Base-by-base conservation (phyloP, 441 rosid genomes). In the Mallotus repandus region DNA sequence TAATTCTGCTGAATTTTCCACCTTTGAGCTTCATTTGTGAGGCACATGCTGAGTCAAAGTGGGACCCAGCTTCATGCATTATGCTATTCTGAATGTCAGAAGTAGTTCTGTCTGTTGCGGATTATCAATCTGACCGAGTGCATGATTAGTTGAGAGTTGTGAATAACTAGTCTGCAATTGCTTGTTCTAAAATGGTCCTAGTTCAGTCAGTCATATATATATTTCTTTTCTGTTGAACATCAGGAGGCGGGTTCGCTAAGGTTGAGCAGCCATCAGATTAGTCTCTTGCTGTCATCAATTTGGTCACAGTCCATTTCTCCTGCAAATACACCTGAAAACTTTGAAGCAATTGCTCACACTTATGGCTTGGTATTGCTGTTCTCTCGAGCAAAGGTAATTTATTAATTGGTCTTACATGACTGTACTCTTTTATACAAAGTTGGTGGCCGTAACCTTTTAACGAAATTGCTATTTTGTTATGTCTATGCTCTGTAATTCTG, bases 291-390 rank as follows among this genome's bases (percentile, higher is more conserved):
- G 76, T 86, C 97, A 75, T 89, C 97, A 71, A 84, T 91, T 66
- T 91, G 93, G 91, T 91, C 88, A 66, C 90, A 87, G 82, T 87
- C 94, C 15, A 77, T 91, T 76, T 89, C 86, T 79, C 87, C 91
- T 68, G 82, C 74, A 78, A 91, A 89, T 80, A 76, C 77, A 66
- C 97, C 97, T 50, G 84, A 87, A 80, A 89, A 86, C 86, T 91
- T 81, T 82, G 91, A 91, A 82, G 92, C 93, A 71, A 88, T 91
- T 73, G 86, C 97, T 81, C 92, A 89, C 75, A 89, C 94, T 18
- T 88, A 81, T 79, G 81, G 93, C 84, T 83, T 91, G 60, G 89
- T 91, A 57, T 76, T 88, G 80, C 82, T 89, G 72, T 91, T 89
- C 78, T 84, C 97, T 68, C 87, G 86, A 78, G 83, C 82, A 73